Conservation (phyloP, 345 rosid species). For the Hirschfeldia incana region DNA sequence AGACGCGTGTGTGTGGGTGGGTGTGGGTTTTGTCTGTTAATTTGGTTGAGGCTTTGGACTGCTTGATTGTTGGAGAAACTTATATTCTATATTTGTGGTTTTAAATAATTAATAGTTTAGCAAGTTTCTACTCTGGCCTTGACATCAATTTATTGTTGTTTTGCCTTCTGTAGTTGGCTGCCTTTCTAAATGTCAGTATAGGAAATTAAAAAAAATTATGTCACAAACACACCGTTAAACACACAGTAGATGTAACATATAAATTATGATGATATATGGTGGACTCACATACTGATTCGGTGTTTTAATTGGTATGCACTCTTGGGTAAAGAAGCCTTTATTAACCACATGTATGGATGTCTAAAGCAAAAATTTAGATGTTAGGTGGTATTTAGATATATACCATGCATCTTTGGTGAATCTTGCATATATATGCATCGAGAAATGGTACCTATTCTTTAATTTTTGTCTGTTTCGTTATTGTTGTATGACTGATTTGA, state of each 20-base stretch:
- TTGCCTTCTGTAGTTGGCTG: not conserved
- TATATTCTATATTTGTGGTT: not conserved
- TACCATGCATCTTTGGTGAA: not conserved
- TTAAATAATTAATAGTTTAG: not conserved
- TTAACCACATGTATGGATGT: slow-evolving; percentile 5
- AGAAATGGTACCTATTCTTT: not conserved
- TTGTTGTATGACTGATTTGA: not conserved
- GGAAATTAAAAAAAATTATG: not conserved
- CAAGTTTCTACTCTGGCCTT: not conserved
- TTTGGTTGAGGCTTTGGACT: slow-evolving; percentile 10
- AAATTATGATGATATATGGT: not conserved
- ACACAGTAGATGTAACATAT: not conserved
- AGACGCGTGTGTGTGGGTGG: slow-evolving; percentile 8
- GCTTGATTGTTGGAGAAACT: slow-evolving; percentile 2
- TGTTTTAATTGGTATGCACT: not conserved
- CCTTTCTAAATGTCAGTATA: not conserved
- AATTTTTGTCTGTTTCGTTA: not conserved
- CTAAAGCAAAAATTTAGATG: slow-evolving; percentile 1
- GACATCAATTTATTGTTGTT: not conserved
- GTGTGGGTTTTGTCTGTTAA: slow-evolving; percentile 14
- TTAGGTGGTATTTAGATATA: not conserved
- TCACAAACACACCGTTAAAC: not conserved
- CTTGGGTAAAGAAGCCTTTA: not conserved
- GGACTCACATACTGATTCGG: not conserved
- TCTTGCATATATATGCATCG: not conserved